Base-by-base conservation (phyloP, 495 filamentous ascomycete species). In the Trichoderma reesei region DNA sequence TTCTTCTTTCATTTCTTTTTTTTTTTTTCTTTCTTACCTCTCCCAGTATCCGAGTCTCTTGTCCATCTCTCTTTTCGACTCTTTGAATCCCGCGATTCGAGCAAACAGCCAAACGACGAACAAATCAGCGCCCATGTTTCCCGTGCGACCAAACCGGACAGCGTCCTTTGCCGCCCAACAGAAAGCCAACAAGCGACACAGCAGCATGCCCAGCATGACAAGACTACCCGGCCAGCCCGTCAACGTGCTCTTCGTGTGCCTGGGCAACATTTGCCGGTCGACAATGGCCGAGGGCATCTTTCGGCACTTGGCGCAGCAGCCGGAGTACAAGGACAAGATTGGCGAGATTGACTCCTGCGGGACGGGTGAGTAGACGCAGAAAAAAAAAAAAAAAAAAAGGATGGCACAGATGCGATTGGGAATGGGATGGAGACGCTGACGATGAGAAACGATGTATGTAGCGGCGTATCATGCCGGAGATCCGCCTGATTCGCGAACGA, bases 231-330 rank as follows among this genome's bases (percentile, higher is more conserved):
- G 51, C 51, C 51, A 73, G 14, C 74, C 71, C 64, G 79, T 91
- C 64, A 94, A 86, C 9, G 88, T 98, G 37, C 83, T 98, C 54
- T 98, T 98, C 74, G 92, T 96, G 68, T 98, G 94, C 74, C 81
- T 98, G 14, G 94, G 94, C 68, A 98, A 98, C 75, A 97, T 97
- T 71, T 98, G 94, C 81, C 80, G 80, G 36, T 96, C 92, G 2
- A 89, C 94, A 3, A 98, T 98, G 94, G 91, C 92, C 39, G 93
- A 97, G 79, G 94, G 87, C 46, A 89, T 94, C 66, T 97, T 98
- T 79, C 85, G 84, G 41, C 83, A 85, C 36, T 73, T 95, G 7
- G 84, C 85, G n/a, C 75, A 79, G 65, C 75, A 80, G 65, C 71
- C 81, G 51, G 72, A 77, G 61, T 79, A 85, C 75, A 70, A 82